Percentiles rank a stretch among this genome's conserved stretches.
phyloP scores from a whole-genome alignment of 2,329 filamentous ascomycete genomes.

The Fusarium pininemorale region DNA sequence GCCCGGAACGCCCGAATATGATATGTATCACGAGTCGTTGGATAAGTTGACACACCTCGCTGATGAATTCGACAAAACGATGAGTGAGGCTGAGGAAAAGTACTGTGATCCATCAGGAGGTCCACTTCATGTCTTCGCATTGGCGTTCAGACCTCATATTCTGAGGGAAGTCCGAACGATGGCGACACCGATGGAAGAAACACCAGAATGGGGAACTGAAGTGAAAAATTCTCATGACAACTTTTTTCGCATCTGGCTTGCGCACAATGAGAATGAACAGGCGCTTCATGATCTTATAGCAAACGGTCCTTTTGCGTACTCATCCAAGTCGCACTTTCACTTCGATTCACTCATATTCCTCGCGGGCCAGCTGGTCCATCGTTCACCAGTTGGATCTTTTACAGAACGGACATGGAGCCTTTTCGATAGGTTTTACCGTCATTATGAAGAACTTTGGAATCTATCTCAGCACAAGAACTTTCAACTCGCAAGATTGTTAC shows the following conservation, averaged over 20 bases:
- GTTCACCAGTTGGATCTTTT: background rate
- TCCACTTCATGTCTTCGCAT: background rate
- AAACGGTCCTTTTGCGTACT: background rate
- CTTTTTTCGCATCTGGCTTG: conserved; percentile 6
- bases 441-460: conserved; percentile 6
- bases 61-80: background rate
- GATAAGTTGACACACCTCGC: background rate
- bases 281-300: background rate
- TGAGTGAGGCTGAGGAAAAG: background rate
- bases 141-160: background rate
- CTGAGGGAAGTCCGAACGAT: background rate
- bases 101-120: conserved; percentile 4
- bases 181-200: background rate
- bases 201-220: conserved; percentile 11
- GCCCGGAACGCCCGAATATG: background rate
- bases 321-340: background rate
- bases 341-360: conserved; percentile 7
- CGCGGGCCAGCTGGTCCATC: background rate
- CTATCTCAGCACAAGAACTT: background rate
- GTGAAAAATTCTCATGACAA: background rate
- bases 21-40: background rate
- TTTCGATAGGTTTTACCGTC: background rate
- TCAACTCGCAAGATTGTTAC: background rate
- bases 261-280: background rate
- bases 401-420: conserved; percentile 1